phyloP scores from a whole-genome alignment of 352 stramenopile genomes.

The Phytophthora constricta region DNA sequence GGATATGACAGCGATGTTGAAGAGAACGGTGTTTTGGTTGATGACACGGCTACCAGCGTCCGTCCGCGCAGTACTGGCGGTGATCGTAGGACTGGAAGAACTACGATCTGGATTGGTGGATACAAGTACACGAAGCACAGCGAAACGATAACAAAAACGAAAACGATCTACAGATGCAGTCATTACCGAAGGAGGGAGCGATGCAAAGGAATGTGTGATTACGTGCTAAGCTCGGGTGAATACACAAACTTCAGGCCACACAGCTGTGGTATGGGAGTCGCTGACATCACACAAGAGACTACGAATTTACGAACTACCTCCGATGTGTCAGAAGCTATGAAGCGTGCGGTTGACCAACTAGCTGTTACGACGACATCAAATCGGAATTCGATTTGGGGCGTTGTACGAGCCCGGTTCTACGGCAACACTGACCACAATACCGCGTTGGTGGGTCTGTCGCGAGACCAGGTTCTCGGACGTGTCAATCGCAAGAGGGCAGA shows the following conservation, averaged over 20 bases:
- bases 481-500: background rate
- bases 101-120: background rate
- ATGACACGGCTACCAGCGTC: no score
- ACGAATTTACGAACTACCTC: background rate
- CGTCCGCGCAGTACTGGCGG: no score
- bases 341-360: background rate
- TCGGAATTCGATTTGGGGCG: no score
- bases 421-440: background rate
- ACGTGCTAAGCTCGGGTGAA: background rate
- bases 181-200: background rate
- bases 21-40: no score
- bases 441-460: background rate
- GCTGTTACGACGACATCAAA: no score
- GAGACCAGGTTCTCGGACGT: background rate
- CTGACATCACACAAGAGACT: background rate
- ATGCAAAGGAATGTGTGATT: constrained; percentile 4
- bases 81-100: no score
- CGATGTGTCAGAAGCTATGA: background rate
- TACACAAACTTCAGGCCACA: constrained; percentile 14
- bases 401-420: no score
- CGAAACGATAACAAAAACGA: background rate
- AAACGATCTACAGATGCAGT: constrained; percentile 4
- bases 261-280: constrained; percentile 5
- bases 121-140: background rate
- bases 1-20: no score